Base-by-base conservation (phyloP, 1,139 yeast species). In the Saccharomycopsis crataegensis region DNA sequence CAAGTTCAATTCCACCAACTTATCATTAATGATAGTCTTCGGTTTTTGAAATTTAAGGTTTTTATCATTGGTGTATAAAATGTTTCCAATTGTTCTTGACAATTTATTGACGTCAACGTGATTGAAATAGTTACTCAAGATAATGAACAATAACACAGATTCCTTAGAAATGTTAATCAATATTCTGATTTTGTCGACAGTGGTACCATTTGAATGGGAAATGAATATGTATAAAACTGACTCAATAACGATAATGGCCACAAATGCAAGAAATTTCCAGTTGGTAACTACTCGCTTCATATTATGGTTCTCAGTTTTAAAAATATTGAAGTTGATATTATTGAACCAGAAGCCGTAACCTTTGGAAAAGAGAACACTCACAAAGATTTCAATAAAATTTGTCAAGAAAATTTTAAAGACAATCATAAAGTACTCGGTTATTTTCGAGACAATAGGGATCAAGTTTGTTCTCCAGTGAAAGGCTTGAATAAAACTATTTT, bases 271-370 rank as follows among this genome's bases (percentile, higher is more conserved):
- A 16, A 38, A 38, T 16, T 38, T 38, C 14, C 16, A 38, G 14
- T 38, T n/a, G 42, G 14, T 17, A 46, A 22, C 3, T 28, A 14
- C 45, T 14, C 14, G 6, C n/a, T 28, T 33, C 37, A 44, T 11
- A 38, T 38, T 16, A 16, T n/a, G 16, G 42, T 38, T 38, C 42
- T 38, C 16, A 16, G 14, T 12, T 42, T 40, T 11, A 1, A 48
- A 40, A n/a, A 12, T 28, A 6, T 22, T 32, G 31, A 45, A 22
- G 34, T 40, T 49, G 11, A 12, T 38, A 28, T 43, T 31, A 34
- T 48, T 37, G 38, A 37, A 11, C 53, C 53, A 51, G 37, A 51
- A 48, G 8, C 53, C 53, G 14, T 37, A 46, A 7, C 53, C 53
- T 38, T 46, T 49, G 17, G 46, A 31, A 17, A 51, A 46, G 16